Percentiles rank a stretch among this genome's conserved stretches.
Conservation (phyloP, 495 filamentous ascomycete species). For the Neurospora tetrasperma region DNA sequence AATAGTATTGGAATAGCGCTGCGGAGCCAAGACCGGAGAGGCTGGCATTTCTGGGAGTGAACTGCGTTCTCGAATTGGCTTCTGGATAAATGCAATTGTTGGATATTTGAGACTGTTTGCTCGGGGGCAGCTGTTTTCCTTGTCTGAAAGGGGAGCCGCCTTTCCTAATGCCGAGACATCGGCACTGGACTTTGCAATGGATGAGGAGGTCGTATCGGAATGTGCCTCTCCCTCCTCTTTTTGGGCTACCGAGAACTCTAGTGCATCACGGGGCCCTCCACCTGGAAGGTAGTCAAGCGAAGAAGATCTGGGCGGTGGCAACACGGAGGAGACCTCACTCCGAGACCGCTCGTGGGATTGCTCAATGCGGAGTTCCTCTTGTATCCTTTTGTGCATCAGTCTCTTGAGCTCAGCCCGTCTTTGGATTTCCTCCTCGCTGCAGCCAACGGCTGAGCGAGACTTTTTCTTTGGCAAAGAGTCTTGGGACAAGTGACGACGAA, state of each 20-base stretch:
- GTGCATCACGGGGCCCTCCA: constrained; percentile 30
- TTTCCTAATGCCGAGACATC: neutral
- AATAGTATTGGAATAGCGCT: constrained; percentile 17
- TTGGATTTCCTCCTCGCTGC: constrained; percentile 37
- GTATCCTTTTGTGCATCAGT: constrained; percentile 40
- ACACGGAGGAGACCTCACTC: constrained; percentile 4
- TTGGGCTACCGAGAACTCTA: constrained; percentile 28
- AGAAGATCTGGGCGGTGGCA: neutral
- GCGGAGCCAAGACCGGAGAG: constrained; percentile 23
- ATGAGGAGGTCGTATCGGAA: neutral
- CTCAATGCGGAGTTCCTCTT: constrained; percentile 39
- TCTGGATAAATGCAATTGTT: constrained; percentile 2
- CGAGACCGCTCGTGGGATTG: constrained; percentile 14
- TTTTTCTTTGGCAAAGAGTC: constrained; percentile 29
- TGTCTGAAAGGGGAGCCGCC: neutral
- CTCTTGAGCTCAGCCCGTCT: constrained; percentile 41
- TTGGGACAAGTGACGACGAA: constrained; percentile 38
- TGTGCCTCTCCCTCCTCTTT: neutral
- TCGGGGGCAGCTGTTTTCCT: constrained; percentile 10
- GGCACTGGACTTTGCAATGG: neutral
- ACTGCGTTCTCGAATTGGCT: constrained; percentile 5
- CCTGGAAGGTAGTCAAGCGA: constrained; percentile 16
- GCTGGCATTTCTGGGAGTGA: constrained; percentile 20
- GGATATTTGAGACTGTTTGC: constrained; percentile 16
- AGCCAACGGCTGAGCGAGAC: constrained; percentile 31